Evolutionary conservation across 2,329 filamentous ascomycete genomes (phyloP).

Genomic region (Clonostachys rosea): DNA sequence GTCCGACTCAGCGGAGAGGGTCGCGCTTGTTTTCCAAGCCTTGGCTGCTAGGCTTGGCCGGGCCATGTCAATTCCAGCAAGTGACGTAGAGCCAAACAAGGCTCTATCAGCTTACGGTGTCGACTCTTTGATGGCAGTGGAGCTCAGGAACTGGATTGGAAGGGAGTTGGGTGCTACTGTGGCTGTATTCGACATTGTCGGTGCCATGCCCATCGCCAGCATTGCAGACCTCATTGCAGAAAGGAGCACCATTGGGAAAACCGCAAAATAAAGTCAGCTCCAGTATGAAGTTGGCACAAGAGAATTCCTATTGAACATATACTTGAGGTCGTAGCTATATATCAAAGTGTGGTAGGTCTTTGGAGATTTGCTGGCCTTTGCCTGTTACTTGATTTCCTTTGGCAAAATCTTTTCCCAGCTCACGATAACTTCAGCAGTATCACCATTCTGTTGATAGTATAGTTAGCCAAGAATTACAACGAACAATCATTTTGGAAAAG

Average conservation of each 20-base stretch:
- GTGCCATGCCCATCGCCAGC: conserved; percentile 15
- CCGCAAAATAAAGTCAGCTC: neutral
- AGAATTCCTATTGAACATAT: no score
- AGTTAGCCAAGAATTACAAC: no score
- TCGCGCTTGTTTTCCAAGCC: neutral
- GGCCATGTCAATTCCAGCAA: conserved; percentile 34
- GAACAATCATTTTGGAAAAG: no score
- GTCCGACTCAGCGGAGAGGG: neutral
- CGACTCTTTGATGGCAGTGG: conserved; percentile 46
- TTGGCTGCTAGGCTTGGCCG: neutral
- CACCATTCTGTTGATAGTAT: no score
- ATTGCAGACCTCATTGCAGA: conserved; percentile 1
- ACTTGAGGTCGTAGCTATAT: no score
- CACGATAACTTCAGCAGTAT: no score
- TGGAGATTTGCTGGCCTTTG: no score
- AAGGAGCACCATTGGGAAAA: neutral
- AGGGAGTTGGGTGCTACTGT: conserved; percentile 35
- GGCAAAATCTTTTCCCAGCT: no score
- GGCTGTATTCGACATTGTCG: conserved; percentile 44
- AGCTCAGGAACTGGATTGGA: conserved; percentile 43
- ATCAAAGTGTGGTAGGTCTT: no score
- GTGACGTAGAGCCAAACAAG: conserved; percentile 33
- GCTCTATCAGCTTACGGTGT: conserved; percentile 41
- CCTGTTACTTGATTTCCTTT: no score
- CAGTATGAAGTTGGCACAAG: no score